A percentile compares a stretch with the other conserved stretches of the same genome.
phyloP scores from a whole-genome alignment of 1,284 basidiomycete genomes.

The Cryptococcus wingfieldii region DNA sequence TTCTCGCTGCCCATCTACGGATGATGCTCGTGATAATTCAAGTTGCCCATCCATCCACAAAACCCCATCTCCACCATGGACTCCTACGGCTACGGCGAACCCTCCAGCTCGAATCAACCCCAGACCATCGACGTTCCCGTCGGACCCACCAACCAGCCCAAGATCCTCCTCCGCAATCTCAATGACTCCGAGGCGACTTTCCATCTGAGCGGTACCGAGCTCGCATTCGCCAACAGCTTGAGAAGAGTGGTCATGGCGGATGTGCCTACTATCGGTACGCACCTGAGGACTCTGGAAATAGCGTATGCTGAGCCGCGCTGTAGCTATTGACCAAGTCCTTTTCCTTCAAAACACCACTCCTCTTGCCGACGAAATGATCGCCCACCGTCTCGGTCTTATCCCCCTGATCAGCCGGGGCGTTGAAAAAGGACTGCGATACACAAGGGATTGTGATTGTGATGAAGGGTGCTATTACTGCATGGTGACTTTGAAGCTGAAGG shows the following conservation, averaged over 20 bases:
- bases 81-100: slow-evolving; percentile 24
- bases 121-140: slow-evolving; percentile 24
- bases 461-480: slow-evolving; percentile 51
- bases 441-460: slow-evolving; percentile 48
- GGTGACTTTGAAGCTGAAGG: slow-evolving; percentile 43
- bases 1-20: neutral
- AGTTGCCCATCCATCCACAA: neutral
- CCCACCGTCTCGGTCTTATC: slow-evolving; percentile 91
- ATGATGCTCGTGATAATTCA: neutral
- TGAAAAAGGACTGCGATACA: slow-evolving; percentile 72
- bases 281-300: slow-evolving; percentile 3
- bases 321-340: slow-evolving; percentile 93
- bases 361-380: slow-evolving; percentile 94
- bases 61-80: slow-evolving; percentile 11
- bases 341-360: slow-evolving; percentile 89
- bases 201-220: slow-evolving; percentile 85
- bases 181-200: slow-evolving; percentile 79
- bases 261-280: slow-evolving; percentile 82
- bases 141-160: slow-evolving; percentile 41
- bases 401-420: slow-evolving; percentile 81
- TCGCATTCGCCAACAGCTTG: slow-evolving; percentile 87
- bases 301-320: slow-evolving; percentile 1
- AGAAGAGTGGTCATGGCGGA: slow-evolving; percentile 91
- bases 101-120: slow-evolving; percentile 6
- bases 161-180: slow-evolving; percentile 48